phyloP scores from a whole-genome alignment of 305 asterid genomes.

The Solanum chacoense region DNA sequence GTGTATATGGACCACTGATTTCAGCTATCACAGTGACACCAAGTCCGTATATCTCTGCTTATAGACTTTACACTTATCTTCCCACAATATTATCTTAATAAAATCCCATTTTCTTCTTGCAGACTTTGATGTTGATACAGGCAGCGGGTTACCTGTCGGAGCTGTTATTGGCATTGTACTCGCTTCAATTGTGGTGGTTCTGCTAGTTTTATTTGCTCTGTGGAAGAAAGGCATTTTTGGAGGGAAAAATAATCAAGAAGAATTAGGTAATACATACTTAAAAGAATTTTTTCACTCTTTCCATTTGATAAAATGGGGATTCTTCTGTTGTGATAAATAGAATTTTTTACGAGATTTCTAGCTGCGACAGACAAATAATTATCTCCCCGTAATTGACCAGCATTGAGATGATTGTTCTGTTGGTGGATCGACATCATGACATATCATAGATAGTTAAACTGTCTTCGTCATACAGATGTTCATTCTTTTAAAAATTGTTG shows the following conservation, averaged over 20 bases:
- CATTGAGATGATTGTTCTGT: not conserved
- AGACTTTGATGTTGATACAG: conserved; percentile 47
- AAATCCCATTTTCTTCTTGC: conserved; percentile 4
- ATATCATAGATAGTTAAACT: not conserved
- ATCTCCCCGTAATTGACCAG: not conserved
- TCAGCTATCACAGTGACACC: conserved; percentile 86
- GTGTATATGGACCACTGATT: conserved; percentile 86
- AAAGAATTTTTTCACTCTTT: not conserved
- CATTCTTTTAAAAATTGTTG: not conserved
- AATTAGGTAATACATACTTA: conserved; percentile 35
- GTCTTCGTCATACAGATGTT: not conserved
- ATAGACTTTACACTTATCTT: not conserved
- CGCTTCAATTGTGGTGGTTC: conserved; percentile 26
- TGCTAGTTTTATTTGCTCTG: conserved; percentile 32
- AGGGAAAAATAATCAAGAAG: conserved; percentile 36
- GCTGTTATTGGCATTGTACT: conserved; percentile 61
- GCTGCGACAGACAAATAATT: not conserved
- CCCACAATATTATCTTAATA: conserved; percentile 1
- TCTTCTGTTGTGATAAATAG: not conserved
- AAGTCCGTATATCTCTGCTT: conserved; percentile 31
- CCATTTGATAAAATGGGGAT: not conserved
- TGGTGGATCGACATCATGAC: not conserved
- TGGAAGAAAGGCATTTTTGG: conserved; percentile 57
- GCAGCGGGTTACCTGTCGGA: conserved; percentile 40
- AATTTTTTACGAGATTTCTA: not conserved